These are phyloP conservation scores for Hypoxylon rickii DNA, from an alignment of 495 filamentous ascomycete species.

Conservation along the genomic window DNA sequence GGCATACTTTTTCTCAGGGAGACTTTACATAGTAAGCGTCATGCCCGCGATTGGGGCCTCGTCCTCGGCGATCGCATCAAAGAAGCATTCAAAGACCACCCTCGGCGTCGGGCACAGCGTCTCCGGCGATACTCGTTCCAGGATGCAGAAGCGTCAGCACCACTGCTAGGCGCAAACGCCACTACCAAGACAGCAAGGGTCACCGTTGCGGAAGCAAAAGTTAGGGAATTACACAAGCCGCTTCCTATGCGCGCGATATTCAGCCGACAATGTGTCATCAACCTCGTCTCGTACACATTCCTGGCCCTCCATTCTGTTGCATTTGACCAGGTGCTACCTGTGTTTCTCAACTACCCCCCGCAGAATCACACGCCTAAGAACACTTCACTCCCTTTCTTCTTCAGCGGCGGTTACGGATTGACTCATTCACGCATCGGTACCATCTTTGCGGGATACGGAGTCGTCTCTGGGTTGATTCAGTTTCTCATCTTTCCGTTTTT, in stretches of 20 bases:
- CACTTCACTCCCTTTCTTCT: constrained; percentile 74
- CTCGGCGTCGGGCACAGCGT: constrained; percentile 32
- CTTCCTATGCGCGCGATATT: constrained; percentile 71
- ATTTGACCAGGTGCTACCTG: constrained; percentile 79
- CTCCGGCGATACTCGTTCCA: constrained; percentile 46
- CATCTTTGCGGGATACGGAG: constrained; percentile 75
- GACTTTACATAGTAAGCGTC: constrained; percentile 68
- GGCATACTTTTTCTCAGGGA: constrained; percentile 78
- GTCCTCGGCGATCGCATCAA: constrained; percentile 62
- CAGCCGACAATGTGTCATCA: constrained; percentile 72
- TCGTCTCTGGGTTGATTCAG: constrained; percentile 73
- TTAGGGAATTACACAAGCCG: constrained; percentile 35
- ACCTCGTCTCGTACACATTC: constrained; percentile 74
- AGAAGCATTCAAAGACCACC: constrained; percentile 40
- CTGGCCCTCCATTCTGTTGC: constrained; percentile 77
- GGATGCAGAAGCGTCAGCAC: constrained; percentile 50
- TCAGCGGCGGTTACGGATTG: constrained; percentile 76
- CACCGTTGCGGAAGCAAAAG: constrained; percentile 11
- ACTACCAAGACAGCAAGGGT: constrained; percentile 40
- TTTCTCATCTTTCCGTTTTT: constrained; percentile 77
- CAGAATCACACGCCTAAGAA: constrained; percentile 56
- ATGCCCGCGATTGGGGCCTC: constrained; percentile 70
- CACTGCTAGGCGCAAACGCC: constrained; percentile 39
- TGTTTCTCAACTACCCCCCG: constrained; percentile 76
- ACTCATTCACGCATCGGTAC: constrained; percentile 73